These are phyloP conservation scores for Salix brachista DNA, from an alignment of 345 rosid species.

Conservation along the genomic window DNA sequence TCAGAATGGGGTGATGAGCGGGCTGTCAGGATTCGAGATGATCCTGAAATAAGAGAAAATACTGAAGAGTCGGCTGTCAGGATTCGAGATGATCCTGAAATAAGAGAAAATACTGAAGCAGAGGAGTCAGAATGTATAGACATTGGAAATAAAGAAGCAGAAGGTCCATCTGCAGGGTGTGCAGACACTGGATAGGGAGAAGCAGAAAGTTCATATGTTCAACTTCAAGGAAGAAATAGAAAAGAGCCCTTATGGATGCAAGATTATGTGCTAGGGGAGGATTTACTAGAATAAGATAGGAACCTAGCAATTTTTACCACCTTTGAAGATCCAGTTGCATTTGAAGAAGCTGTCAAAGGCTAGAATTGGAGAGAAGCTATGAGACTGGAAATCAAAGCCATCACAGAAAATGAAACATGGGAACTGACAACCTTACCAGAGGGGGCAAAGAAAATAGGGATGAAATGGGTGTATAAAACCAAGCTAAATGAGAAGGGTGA, in stretches of 20 bases:
- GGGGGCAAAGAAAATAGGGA: neutral
- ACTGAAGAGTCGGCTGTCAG: no score
- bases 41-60: no score
- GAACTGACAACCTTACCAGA: neutral
- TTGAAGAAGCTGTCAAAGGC: neutral
- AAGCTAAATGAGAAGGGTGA: neutral
- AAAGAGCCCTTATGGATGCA: neutral
- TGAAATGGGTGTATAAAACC: neutral
- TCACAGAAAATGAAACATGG: neutral
- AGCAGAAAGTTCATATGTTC: neutral
- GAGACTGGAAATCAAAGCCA: neutral
- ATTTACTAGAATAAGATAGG: neutral
- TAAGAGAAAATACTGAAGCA: no score
- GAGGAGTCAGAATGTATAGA: no score
- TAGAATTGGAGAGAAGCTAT: neutral
- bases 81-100: no score
- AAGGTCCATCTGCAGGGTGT: neutral
- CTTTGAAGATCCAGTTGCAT: neutral
- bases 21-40: no score
- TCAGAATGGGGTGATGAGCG: no score
- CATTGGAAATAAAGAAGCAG: no score
- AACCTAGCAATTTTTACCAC: no score
- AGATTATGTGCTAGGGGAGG: neutral
- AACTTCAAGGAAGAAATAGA: neutral
- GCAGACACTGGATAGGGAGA: no score